Base-by-base conservation (phyloP, 108 stramenopile species). In the Schizochytrium sp. region DNA sequence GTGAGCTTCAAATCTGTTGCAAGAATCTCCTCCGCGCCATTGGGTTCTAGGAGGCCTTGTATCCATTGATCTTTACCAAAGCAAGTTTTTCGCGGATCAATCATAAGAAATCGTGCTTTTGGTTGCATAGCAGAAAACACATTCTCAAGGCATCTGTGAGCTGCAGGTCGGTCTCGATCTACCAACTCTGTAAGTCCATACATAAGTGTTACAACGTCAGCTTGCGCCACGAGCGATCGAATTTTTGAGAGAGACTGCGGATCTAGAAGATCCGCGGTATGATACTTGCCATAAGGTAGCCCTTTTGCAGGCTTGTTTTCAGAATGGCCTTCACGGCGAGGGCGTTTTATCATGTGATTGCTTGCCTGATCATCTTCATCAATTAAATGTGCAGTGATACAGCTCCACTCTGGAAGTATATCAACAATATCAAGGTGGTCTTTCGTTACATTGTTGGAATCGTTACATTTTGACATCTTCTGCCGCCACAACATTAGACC, bases 151-250 rank as follows among this genome's bases (percentile, higher is more conserved):
- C 64, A 69, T 38, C 64, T 38, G 19, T 44, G 64, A 38, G 64
- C 15, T 7, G 64, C 64, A 7, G 15, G 8, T 7, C 64, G 12
- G 28, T 69, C 64, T 8, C 28, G 64, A 3, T 69, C 64, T 7
- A 69, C 7, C 10, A 69, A 44, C 28, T 69, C 64, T 69, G 64
- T 69, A 44, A 69, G 64, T 8, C 64, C 64, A 15, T 69, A 69
- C 12, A 69, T 15, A 44, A 69, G 64, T 8, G 64, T 69, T 7
- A 69, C 64, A 15, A 69, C 42, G 64, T 69, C 64, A 8, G 64
- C 64, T 28, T 38, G 42, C 44, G 10, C 42, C 19, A 69, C 28
- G 64, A 69, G 64, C 40, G 40, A 38, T 7, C 28, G 64, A 38
- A 69, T 8, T 44, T 8, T 7, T 7, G 40, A 8, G 10, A 2